Percentiles rank a stretch among this genome's conserved stretches.
phyloP scores from a whole-genome alignment of 441 rosid genomes.

The Pelargonium citronellum region DNA sequence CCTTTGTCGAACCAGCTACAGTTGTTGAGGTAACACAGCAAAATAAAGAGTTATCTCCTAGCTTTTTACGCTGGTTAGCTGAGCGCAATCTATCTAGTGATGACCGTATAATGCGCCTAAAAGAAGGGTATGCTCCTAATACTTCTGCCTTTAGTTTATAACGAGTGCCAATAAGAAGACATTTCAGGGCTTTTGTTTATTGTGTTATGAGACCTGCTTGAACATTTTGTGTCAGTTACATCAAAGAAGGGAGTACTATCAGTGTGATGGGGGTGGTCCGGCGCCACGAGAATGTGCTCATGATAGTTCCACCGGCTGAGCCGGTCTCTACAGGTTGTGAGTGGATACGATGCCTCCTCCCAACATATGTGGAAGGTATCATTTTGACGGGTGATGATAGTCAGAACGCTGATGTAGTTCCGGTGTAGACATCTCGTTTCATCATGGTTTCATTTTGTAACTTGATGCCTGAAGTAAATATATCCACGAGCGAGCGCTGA shows the following conservation, averaged over 20 bases:
- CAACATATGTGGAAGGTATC: conserved; percentile 24
- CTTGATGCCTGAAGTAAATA: neutral
- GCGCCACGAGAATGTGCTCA: conserved; percentile 26
- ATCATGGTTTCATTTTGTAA: neutral
- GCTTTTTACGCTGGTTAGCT: conserved; percentile 71
- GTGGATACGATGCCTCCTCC: conserved; percentile 25
- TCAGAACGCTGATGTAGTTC: conserved; percentile 23
- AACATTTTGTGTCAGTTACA: conserved; percentile 18
- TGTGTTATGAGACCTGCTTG: conserved; percentile 7
- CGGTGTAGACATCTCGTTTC: conserved; percentile 14
- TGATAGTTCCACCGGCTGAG: conserved; percentile 27
- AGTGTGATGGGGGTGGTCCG: conserved; percentile 32
- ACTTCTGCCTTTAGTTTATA: neutral
- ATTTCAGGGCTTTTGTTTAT: neutral
- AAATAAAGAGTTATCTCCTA: conserved; percentile 60
- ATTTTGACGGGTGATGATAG: conserved; percentile 26
- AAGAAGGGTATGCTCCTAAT: conserved; percentile 65
- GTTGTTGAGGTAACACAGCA: conserved; percentile 57
- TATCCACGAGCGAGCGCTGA: neutral
- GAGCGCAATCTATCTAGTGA: conserved; percentile 71
- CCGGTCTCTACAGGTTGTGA: conserved; percentile 28
- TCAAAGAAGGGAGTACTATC: conserved; percentile 30
- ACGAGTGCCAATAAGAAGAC: neutral
- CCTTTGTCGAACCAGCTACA: conserved; percentile 69
- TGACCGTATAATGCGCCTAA: conserved; percentile 75